Evolutionary conservation across 139 green algal genomes (phyloP), one percentile per base, ranked within the genome.

Genomic region (Chlorella sp.): DNA sequence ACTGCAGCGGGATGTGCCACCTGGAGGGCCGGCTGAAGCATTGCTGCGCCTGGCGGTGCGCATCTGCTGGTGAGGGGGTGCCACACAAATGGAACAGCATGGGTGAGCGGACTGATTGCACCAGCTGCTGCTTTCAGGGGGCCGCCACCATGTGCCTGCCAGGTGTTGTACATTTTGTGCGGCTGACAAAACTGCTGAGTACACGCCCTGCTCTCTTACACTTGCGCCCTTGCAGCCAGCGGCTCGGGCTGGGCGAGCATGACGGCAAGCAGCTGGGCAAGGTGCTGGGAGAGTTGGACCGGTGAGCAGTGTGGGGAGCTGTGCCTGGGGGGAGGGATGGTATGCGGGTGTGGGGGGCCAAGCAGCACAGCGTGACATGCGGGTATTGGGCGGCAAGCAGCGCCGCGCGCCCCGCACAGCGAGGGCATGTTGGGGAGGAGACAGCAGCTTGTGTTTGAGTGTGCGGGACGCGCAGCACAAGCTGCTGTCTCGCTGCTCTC

Each of bases 211-310:
- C n/a, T 36, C 4, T 5, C 2, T n/a, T 15, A 13, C n/a, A n/a
- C 7, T 39, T 39, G 30, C 30, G 51, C 51, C 51, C 20, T 5
- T 26, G 64, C 64, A 71, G 69, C 36, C 34, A 75, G 69, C 25
- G 69, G 34, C 38, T 75, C 1, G 69, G 69, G 17, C 1, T 39
- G 21, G 69, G 69, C 20, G 69, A 75, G 69, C 69, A 75, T 30
- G 69, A 75, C 21, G 69, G 69, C 69, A 75, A 44, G 69, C 69
- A 75, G 69, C 36, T 75, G 69, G 69, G 69, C 69, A 75, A 75
- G 36, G 36, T 75, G 36, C 69, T 75, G 0, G 69, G 30, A 25
- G 69, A 75, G 36, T 21, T 75, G 3, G 69, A 75, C 36, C 38
- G 69, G 69, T 75, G 69, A 47, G 36, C 36, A 26, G 2, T 21